Evolutionary conservation across 192 early-diverging fungal genomes (phyloP).

Genomic region (Gonapodya sp.): DNA sequence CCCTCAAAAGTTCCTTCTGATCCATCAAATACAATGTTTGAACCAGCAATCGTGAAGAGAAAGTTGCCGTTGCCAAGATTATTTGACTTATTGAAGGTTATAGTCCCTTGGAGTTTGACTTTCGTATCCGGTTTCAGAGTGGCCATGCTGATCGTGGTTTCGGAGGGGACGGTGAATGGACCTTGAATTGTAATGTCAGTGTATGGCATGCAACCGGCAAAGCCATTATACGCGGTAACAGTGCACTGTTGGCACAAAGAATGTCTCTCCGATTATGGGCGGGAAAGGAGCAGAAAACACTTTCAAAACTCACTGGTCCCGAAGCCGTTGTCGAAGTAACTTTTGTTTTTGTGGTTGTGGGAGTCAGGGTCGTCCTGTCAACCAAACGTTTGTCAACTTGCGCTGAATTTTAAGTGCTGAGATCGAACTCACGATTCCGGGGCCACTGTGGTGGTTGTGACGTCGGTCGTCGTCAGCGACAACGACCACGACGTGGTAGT

Average conservation of each 20-base stretch:
- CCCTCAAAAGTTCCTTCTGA: slow-evolving; percentile 24
- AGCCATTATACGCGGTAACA: background rate
- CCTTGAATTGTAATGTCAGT: background rate
- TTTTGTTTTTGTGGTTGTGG: too few relatives aligned
- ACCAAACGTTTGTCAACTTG: too few relatives aligned
- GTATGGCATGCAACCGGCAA: background rate
- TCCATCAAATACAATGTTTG: slow-evolving; percentile 25
- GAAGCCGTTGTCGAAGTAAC: too few relatives aligned
- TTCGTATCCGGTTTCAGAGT: slow-evolving; percentile 27
- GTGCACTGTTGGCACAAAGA: background rate
- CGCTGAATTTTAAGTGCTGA: too few relatives aligned
- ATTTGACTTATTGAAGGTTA: slow-evolving; percentile 23
- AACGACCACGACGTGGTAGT: background rate
- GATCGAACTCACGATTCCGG: too few relatives aligned
- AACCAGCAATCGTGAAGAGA: slow-evolving; percentile 26
- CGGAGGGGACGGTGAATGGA: slow-evolving; percentile 25
- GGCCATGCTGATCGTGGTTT: slow-evolving; percentile 25
- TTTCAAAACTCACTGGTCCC: too few relatives aligned
- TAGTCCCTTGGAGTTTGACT: slow-evolving; percentile 22
- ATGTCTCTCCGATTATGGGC: too few relatives aligned
- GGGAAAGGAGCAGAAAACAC: too few relatives aligned
- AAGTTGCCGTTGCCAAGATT: slow-evolving; percentile 14
- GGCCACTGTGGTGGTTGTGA: background rate
- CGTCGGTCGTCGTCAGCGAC: background rate
- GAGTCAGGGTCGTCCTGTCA: too few relatives aligned